Base-by-base conservation (phyloP, 768 basidiomycete species). In the Gloeostereum incarnatum region DNA sequence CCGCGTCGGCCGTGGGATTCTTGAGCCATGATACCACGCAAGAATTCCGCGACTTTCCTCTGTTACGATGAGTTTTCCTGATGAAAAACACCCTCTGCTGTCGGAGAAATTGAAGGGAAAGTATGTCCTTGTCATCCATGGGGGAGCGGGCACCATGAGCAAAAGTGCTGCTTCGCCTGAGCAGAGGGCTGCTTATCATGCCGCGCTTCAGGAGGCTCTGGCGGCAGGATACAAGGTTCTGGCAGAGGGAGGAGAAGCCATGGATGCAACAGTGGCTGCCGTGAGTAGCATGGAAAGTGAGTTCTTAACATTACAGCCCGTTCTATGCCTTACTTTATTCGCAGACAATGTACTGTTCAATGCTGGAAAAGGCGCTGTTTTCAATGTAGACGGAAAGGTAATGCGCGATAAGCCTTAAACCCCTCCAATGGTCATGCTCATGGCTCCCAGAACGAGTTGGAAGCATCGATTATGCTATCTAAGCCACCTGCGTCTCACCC, bases 281-380 rank as follows among this genome's bases (percentile, higher is more conserved):
- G 87, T 87, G 6, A 62, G 73, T 0, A 55, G 65, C 11, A 61
- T 91, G 70, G 87, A 90, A 71, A 80, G 84, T 78, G 29, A 21
- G 59, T 45, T 25, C 14, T 20, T 11, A 6, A 10, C 21, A 14
- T 36, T 14, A 18, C 6, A 14, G 18, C 19, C 19, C 25, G 20
- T 6, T 18, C 9, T 23, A 21, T 13, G 24, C 24, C 14, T 29
- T 36, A 24, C 35, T 6, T 24, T 10, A 18, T 26, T 23, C 18
- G 16, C 31, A 88, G 86, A 90, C 49, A 74, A 69, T 43, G 78
- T 82, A 6, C 58, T 90, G 13, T 89, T 90, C 61, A 90, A 90
- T 48, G 60, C 78, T 20, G 85, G 74, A 14, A 83, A 81, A 49
- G 87, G 88, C 3, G 81, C 87, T 6, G 86, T 90, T 13, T 90